Conservation (phyloP, 2,329 filamentous ascomycete species). For the Cladobotryum protrusum region DNA sequence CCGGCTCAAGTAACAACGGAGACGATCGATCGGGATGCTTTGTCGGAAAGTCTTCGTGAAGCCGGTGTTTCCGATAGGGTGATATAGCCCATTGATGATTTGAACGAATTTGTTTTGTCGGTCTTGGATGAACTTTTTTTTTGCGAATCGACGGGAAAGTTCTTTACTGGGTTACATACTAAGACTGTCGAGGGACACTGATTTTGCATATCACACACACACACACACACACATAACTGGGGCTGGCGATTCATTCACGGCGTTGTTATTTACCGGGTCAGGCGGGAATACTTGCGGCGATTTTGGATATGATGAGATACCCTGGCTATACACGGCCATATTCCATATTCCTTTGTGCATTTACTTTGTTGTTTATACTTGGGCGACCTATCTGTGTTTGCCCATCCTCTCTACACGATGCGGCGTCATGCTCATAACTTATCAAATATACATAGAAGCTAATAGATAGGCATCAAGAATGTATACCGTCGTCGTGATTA, state of each 20-base stretch:
- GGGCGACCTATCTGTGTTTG: not conserved
- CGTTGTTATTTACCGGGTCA: not conserved
- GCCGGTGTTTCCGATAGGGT: not conserved
- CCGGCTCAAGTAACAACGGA: constrained; percentile 53
- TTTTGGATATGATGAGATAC: constrained; percentile 14
- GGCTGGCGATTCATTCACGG: not conserved
- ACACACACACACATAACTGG: not conserved
- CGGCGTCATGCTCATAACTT: too few species aligned
- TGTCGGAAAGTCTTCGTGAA: constrained; percentile 51
- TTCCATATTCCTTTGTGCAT: constrained; percentile 11
- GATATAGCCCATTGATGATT: not conserved
- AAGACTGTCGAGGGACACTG: not conserved
- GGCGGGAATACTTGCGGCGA: not conserved
- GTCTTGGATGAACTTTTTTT: constrained; percentile 1
- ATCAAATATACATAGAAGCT: too few species aligned
- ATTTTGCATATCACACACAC: not conserved
- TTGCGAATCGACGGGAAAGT: not conserved
- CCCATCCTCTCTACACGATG: not conserved
- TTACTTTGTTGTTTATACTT: not conserved
- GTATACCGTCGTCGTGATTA: too few species aligned
- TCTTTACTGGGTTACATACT: not conserved
- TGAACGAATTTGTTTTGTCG: not conserved
- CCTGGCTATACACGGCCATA: constrained; percentile 13
- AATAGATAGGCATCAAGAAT: too few species aligned
- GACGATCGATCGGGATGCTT: constrained; percentile 51